Evolutionary conservation across 768 basidiomycete species (phyloP), one percentile per base, ranked within the genome.

Genomic region (Termitomyces sp.): DNA sequence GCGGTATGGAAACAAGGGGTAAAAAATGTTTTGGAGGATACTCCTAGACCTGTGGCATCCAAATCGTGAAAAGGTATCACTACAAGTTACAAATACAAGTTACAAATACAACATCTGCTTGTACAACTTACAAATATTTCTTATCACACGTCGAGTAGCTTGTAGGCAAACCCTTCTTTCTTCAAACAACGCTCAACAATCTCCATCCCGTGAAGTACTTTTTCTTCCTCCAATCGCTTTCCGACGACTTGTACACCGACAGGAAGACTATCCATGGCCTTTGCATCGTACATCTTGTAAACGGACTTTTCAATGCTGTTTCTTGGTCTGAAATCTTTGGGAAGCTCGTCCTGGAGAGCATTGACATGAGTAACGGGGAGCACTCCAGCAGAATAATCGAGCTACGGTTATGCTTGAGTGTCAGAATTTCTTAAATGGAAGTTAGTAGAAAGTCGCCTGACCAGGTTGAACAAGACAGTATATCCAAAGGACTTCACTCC

Each of bases 1-100:
- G 80, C 76, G 1, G 78, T 84, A 18, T 92, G 89, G 89, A 80
- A 70, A 56, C 72, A 76, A 32, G 85, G 89, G 0, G 68, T 90
- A 3, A 75, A 70, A 61, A 83, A 86, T 63, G 82, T 73, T 23
- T 50, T 83, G 48, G 66, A 79, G 59, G 83, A 88, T 63, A 64
- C 57, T 31, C 62, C 63, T 15, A 58, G 53, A 51, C 40, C 38
- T 38, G 33, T 35, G 4, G n/a, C 29, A 23, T 40, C 12, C 13
- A 50, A 35, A 11, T 50, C 49, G 4, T 46, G 15, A 46, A 32
- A 46, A 40, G 20, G 29, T 39, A 39, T 23, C 49, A 7, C 27
- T 32, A n/a, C n/a, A n/a, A 5, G 20, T 13, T 4, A 52, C n/a
- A 25, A 15, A 31, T 35, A 36, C 3, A 27, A 5, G 20, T 13